Base-by-base conservation (phyloP, 768 basidiomycete species). In the Russula brevipes region DNA sequence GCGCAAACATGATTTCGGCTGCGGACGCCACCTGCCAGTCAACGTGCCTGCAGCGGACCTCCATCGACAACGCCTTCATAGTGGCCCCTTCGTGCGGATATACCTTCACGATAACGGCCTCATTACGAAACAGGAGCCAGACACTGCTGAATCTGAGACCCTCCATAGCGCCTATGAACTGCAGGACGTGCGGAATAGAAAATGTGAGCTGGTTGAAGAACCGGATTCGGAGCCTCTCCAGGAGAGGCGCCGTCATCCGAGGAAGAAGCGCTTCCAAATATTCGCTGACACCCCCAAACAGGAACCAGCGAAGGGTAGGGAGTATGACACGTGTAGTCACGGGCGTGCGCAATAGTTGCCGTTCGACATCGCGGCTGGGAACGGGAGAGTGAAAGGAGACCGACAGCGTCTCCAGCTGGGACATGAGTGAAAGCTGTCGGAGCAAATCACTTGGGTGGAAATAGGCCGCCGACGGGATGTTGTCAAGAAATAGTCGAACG, bases 221-320 rank as follows among this genome's bases (percentile, higher is more conserved):
- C 17, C 1, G 1, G 11, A 56, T 46, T 2, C 36, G 10, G 4
- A 56, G n/a, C 4, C 9, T 38, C 16, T 45, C 19, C 0, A 56
- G 33, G 42, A 33, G 7, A 19, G 55, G 55, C n/a, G n/a, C 14
- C 2, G 17, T 35, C 4, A 56, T 46, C 8, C 44, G 10, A 8
- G 55, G n/a, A 12, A 56, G 55, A 35, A 56, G 33, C n/a, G 16
- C 55, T 24, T 56, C 55, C 31, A 46, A 46, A 33, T 56, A 56
- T 19, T 17, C 33, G 12, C 33, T 33, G 11, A 12, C 7, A 19
- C 55, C 55, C 2, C 19, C 2, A 7, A 56, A 56, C 4, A 1
- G 2, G 16, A 56, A 46, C 44, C 5, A 35, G n/a, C 44, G 55
- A 36, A 56, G 44, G 11, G 45, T 56, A 46, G 55, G 44, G n/a